These are phyloP conservation scores for Solanum okadae DNA, from an alignment of 257 asterid genomes.

Conservation along the genomic window DNA sequence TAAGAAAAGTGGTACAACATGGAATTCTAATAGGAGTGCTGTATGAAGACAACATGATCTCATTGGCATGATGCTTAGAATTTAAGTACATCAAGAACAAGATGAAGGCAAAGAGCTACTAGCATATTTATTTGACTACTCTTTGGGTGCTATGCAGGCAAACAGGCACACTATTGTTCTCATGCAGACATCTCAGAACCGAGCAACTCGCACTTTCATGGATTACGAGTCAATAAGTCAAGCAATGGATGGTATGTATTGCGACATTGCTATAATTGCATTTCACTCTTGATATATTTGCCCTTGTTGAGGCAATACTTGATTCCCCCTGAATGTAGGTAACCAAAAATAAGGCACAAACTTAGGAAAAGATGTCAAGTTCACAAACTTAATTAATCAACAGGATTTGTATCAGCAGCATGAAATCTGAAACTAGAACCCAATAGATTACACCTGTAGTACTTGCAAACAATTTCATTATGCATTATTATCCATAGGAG, in stretches of 20 bases:
- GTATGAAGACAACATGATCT: background rate
- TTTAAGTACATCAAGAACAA: background rate
- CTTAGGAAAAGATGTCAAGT: background rate
- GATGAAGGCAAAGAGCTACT: background rate
- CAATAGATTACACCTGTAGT: background rate
- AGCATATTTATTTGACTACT: background rate
- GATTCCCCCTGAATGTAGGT: background rate
- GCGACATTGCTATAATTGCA: background rate
- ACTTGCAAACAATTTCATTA: background rate
- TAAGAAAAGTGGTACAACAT: background rate
- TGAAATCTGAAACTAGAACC: background rate
- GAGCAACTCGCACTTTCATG: slow-evolving; percentile 93
- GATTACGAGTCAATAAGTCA: slow-evolving; percentile 74
- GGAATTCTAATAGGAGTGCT: background rate
- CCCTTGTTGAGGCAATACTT: background rate
- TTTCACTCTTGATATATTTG: background rate
- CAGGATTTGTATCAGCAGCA: background rate
- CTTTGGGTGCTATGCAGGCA: slow-evolving; percentile 45
- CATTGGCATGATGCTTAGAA: background rate
- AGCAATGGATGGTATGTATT: slow-evolving; percentile 82
- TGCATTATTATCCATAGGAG: background rate
- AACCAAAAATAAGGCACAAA: background rate
- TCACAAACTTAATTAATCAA: background rate
- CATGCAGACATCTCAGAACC: slow-evolving; percentile 72
- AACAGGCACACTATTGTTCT: slow-evolving; percentile 85